Percentiles rank a stretch among this genome's conserved stretches.
Evolutionary conservation across 257 asterid species (phyloP).

Genomic region (Nicotiana tabacum): DNA sequence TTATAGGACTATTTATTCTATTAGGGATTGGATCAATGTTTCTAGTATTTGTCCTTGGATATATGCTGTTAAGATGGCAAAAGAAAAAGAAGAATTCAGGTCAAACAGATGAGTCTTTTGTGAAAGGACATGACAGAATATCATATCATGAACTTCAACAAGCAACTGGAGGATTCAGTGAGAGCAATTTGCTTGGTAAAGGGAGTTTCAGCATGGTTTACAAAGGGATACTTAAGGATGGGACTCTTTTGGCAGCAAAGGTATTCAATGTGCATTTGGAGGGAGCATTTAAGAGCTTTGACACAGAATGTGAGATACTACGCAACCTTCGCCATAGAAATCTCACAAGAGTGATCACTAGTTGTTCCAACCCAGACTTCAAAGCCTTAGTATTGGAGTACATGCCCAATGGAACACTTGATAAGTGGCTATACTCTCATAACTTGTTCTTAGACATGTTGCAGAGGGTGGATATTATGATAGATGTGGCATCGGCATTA

Average conservation of each 20-base stretch:
- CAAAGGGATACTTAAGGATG: background rate
- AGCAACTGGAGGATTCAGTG: constrained; percentile 14
- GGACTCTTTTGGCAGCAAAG: constrained; percentile 17
- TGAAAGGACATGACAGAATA: constrained; percentile 9
- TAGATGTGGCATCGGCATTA: constrained; percentile 15
- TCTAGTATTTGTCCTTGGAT: background rate
- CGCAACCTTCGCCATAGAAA: constrained; percentile 18
- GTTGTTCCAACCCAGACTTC: constrained; percentile 1
- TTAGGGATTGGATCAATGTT: background rate
- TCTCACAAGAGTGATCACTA: constrained; percentile 5
- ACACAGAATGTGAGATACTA: constrained; percentile 13
- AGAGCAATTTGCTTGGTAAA: constrained; percentile 14
- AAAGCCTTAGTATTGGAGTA: constrained; percentile 12
- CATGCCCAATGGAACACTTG: constrained; percentile 19
- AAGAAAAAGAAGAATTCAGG: background rate
- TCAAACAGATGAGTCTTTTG: background rate
- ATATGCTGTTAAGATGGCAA: background rate
- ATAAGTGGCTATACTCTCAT: constrained; percentile 10
- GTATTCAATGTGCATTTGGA: constrained; percentile 13
- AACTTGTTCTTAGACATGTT: background rate
- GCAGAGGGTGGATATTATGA: constrained; percentile 17
- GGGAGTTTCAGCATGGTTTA: constrained; percentile 21
- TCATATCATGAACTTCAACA: constrained; percentile 15
- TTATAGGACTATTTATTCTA: background rate
- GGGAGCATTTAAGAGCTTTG: constrained; percentile 10